These are phyloP conservation scores for Suhomyces chickasaworum DNA, from an alignment of 1,139 yeast genomes.

Conservation along the genomic window DNA sequence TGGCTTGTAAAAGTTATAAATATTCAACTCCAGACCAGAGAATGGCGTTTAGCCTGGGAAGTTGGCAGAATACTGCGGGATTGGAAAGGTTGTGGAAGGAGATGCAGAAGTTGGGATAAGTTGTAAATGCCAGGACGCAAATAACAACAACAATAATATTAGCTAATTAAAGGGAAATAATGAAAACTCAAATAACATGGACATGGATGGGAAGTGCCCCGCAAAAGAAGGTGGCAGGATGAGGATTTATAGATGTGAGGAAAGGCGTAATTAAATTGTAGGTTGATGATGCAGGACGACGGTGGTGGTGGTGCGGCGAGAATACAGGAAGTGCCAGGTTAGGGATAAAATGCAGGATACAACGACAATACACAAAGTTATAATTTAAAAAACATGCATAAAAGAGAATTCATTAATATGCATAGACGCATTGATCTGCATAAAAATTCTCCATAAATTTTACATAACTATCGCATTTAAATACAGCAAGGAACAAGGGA, in stretches of 20 bases:
- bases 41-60: not conserved
- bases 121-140: not conserved
- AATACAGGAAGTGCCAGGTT: not conserved
- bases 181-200: not conserved
- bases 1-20: not conserved
- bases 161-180: not conserved
- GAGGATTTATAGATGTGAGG: conserved; percentile 2
- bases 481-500: not conserved
- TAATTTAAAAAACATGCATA: not conserved
- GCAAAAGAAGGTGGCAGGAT: conserved; percentile 2
- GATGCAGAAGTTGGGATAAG: not conserved
- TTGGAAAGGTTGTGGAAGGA: not conserved
- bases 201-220: conserved; percentile 1
- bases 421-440: not conserved
- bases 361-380: not conserved
- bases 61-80: not conserved
- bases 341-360: not conserved
- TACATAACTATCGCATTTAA: not conserved
- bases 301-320: conserved; percentile 1
- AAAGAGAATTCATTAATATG: not conserved
- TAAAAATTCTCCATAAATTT: not conserved
- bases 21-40: not conserved
- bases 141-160: not conserved
- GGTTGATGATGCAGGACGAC: conserved; percentile 3
- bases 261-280: conserved; percentile 1